Conservation (phyloP, 371 early-diverging fungal species). For the Nematocida major region DNA sequence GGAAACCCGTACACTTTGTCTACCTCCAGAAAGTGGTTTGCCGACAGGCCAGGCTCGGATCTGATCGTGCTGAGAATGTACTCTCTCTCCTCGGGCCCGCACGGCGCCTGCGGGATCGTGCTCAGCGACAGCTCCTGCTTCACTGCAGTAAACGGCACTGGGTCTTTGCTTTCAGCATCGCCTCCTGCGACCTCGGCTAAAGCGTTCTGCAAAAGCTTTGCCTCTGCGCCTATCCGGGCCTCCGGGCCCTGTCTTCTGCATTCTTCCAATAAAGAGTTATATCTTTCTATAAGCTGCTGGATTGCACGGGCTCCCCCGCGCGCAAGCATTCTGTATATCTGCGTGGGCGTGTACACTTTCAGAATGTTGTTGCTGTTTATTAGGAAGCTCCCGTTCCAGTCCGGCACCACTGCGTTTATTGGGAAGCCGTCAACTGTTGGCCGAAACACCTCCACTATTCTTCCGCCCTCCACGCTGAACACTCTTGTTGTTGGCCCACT, state of each 20-base stretch:
- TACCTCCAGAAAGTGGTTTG: slow-evolving; percentile 3
- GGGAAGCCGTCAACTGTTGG: slow-evolving; percentile 8
- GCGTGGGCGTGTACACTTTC: slow-evolving; percentile 4
- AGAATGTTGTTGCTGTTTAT: slow-evolving; percentile 10
- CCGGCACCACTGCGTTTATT: background rate
- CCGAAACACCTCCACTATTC: background rate
- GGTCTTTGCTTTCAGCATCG: background rate
- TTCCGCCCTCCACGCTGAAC: background rate
- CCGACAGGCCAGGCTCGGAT: slow-evolving; percentile 7
- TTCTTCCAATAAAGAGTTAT: background rate
- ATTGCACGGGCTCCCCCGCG: background rate
- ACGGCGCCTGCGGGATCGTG: background rate
- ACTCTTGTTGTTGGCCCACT: background rate
- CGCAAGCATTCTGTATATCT: background rate
- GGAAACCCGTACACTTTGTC: slow-evolving; percentile 30
- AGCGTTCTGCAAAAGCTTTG: background rate
- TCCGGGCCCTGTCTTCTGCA: too few relatives aligned
- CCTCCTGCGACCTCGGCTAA: background rate
- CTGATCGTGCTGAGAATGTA: background rate
- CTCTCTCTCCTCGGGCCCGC: background rate
- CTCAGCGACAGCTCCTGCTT: slow-evolving; percentile 32
- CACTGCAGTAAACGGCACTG: background rate
- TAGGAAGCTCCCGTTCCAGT: background rate
- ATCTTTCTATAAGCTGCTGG: background rate
- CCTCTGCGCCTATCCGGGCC: background rate